phyloP scores from a whole-genome alignment of 169 alveolate species.

The Plasmodium chabaudi region DNA sequence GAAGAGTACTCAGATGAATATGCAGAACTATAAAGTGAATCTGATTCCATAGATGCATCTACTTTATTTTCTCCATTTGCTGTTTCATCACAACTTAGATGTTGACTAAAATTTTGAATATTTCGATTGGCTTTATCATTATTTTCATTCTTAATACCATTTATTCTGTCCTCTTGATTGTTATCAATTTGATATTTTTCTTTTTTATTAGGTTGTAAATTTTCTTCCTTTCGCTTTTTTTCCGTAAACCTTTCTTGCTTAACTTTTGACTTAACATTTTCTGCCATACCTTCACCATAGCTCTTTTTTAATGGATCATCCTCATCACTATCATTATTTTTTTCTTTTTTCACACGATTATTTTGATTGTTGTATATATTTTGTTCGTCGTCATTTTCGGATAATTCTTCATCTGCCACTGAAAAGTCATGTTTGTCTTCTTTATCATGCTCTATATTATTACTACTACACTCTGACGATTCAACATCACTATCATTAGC shows the following conservation, averaged over 20 bases:
- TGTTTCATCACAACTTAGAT: not conserved
- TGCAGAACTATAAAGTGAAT: constrained; percentile 27
- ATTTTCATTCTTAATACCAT: not conserved
- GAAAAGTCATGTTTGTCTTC: not conserved
- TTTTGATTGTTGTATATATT: not conserved
- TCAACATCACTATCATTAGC: not conserved
- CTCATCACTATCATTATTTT: not conserved
- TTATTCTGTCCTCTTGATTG: not conserved
- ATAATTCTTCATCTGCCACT: too few relatives aligned
- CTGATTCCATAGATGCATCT: constrained; percentile 11
- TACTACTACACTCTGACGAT: not conserved
- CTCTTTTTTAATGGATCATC: not conserved
- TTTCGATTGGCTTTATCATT: not conserved
- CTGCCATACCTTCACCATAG: not conserved
- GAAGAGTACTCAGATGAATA: constrained; percentile 31
- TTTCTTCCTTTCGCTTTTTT: not conserved
- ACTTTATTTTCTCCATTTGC: not conserved
- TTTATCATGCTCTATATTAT: not conserved
- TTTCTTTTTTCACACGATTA: not conserved
- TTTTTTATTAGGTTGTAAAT: not conserved
- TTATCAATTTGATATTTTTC: not conserved
- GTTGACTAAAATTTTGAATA: not conserved
- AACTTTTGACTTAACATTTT: not conserved
- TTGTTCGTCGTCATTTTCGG: not conserved
- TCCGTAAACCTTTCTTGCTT: not conserved